Base-by-base conservation (phyloP, 2,329 filamentous ascomycete genomes). In the Cucurbitaria berberidis region DNA sequence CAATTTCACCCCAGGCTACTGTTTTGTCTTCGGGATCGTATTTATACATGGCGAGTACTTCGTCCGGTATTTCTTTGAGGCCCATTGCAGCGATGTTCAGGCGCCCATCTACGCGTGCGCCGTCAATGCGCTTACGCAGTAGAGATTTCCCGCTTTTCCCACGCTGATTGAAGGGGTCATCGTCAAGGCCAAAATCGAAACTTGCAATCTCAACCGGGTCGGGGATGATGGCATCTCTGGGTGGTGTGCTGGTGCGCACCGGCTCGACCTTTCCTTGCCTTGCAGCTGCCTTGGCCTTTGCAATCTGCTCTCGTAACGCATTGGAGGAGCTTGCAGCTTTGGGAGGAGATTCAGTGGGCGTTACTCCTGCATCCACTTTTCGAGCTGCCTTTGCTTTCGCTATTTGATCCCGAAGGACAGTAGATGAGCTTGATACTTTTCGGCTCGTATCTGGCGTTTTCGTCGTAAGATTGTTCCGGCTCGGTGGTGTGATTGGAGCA, bases 31-130 rank as follows among this genome's bases (percentile, higher is more conserved):
- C 82, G 19, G 72, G 63, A 47, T 92, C 87, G 16, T 90, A 80
- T 64, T 92, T 89, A 72, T 97, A 98, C 93, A 98, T 98, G 48
- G 87, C 86, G 76, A 96, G 78, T 0, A 98, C 89, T 68, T 96
- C 90, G 1, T 84, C 76, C 0, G 95, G 95, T 3, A 99, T 89
- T 51, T 89, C 82, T 55, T 86, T 89, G 34, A 99, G 75, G 1
- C 86, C 85, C 81, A 98, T 84, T 0, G 90, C 92, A 0, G 93
- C 88, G 68, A 99, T 93, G 60, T 97, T 97, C 34, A 99, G 80
- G 45, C 88, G 85, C 2, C 95, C 95, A 30, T 89, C 89, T 0
- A 84, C 86, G 42, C 92, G 84, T 1, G 90, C 95, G 15, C 84
- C 78, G 50, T 86, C 84, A 19, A 96, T 84, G 0, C 91, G 86